Evolutionary conservation across 2,329 filamentous ascomycete species (phyloP).

Genomic region (Ceratocystis destructans): DNA sequence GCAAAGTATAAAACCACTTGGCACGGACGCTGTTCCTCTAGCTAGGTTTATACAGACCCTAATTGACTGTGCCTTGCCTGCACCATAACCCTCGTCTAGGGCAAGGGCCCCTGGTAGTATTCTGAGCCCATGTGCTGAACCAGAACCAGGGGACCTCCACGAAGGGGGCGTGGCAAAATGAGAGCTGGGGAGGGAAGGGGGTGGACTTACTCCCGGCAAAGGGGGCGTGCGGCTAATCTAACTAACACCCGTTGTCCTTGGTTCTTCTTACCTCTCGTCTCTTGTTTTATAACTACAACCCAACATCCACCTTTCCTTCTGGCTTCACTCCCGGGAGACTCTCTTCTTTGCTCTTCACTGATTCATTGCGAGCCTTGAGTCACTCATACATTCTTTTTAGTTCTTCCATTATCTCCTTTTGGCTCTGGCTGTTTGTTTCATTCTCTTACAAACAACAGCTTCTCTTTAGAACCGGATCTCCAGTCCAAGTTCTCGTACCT

Average conservation of each 20-base stretch:
- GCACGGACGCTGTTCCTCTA: background rate
- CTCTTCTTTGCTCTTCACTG: conserved; percentile 2
- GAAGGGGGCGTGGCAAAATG: background rate
- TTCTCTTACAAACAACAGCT: conserved; percentile 2
- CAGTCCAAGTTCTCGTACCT: background rate
- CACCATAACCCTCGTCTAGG: background rate
- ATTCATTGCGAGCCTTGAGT: background rate
- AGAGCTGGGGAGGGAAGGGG: background rate
- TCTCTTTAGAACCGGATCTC: background rate
- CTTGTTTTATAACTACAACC: conserved; percentile 5
- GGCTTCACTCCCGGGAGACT: background rate
- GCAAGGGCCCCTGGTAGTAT: background rate
- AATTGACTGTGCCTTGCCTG: too few relatives aligned
- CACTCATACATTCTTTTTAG: background rate
- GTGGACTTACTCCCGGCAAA: background rate
- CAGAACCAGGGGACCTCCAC: background rate
- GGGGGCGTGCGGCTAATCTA: background rate
- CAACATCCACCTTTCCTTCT: background rate
- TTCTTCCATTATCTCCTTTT: conserved; percentile 9
- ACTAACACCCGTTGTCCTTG: background rate
- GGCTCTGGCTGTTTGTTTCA: background rate
- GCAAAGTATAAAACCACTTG: background rate
- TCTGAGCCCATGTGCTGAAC: background rate
- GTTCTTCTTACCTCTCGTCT: background rate
- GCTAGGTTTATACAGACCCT: background rate